Evolutionary conservation across 1,284 basidiomycete species (phyloP), one percentile per base, ranked within the genome.

Genomic region (Puccinia novopanici): DNA sequence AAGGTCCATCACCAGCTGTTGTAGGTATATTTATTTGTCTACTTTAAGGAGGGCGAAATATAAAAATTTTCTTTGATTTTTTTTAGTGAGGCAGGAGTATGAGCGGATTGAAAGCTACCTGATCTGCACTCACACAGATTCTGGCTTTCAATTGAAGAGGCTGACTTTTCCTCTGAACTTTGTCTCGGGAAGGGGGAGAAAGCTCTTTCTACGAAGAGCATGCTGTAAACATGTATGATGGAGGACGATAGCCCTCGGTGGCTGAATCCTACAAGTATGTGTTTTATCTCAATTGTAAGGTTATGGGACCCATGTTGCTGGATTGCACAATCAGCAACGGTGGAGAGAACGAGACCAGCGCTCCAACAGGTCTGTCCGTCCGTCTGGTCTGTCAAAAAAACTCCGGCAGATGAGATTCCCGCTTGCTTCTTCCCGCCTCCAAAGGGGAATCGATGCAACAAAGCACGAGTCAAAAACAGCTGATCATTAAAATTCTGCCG

Each of bases 121-220:
- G 57, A 61, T 61, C 57, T 61, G 57, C 57, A 61, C 57, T 61
- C 57, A 61, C 57, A 61, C 57, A 30, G 57, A 34, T 61, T 61
- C 30, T 34, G 30, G 57, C 57, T 61, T 61, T 37, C 30, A 61
- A 30, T 61, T 37, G n/a, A n/a, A 61, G 27, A 61, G 37, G n/a
- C n/a, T 34, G 27, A 61, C 27, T n/a, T n/a, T 34, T 61, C 57
- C 37, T 61, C 57, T 61, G 30, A 12, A 30, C 30, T 34, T 27
- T 30, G 57, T 37, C 27, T 15, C 57, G 30, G 57, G 30, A 34
- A 34, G 57, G n/a, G n/a, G n/a, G n/a, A n/a, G n/a, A n/a, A n/a
- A 61, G 57, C 57, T 61, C 57, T 15, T 34, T 30, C 27, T 34
- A 15, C 6, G 8, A 61, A 34, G 57, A 30, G 30, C n/a, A n/a